phyloP scores from a whole-genome alignment of 2,329 filamentous ascomycete genomes.

The Corinectria fuckeliana region DNA sequence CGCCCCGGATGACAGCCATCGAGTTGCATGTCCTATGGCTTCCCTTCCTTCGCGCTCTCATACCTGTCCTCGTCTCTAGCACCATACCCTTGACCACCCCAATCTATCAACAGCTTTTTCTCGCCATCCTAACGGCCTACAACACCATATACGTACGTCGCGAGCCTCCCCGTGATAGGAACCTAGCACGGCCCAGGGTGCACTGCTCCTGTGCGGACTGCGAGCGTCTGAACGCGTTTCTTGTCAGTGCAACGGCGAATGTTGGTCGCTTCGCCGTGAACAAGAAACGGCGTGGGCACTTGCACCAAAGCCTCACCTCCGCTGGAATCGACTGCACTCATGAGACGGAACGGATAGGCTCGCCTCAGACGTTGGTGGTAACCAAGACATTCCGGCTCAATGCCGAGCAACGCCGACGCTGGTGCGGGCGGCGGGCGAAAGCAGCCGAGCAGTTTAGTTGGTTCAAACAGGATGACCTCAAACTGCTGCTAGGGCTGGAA shows the following conservation, averaged over 20 bases:
- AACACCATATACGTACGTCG: conserved; percentile 30
- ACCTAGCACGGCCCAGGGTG: conserved; percentile 9
- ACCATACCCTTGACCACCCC: conserved; percentile 14
- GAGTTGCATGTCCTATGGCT: conserved; percentile 40
- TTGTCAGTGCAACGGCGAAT: conserved; percentile 15
- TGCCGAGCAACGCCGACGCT: background rate
- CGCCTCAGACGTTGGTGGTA: conserved; percentile 31
- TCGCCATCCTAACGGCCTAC: conserved; percentile 30
- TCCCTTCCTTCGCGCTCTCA: conserved; percentile 36
- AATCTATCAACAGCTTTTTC: conserved; percentile 35
- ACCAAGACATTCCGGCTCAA: conserved; percentile 27
- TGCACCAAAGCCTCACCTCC: conserved; percentile 26
- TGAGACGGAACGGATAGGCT: conserved; percentile 15
- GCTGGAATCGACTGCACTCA: conserved; percentile 29
- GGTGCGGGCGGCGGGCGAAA: background rate
- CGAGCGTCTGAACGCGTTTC: conserved; percentile 35
- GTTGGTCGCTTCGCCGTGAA: conserved; percentile 20
- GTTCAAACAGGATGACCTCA: conserved; percentile 5
- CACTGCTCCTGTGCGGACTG: conserved; percentile 38
- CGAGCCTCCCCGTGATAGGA: conserved; percentile 13
- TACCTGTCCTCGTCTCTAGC: conserved; percentile 16
- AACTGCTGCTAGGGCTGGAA: conserved; percentile 5
- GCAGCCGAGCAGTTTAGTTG: background rate
- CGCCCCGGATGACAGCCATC: conserved; percentile 7
- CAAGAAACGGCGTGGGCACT: conserved; percentile 28